Conservation (phyloP, 495 filamentous ascomycete species). For the Penicillium bialowiezense region DNA sequence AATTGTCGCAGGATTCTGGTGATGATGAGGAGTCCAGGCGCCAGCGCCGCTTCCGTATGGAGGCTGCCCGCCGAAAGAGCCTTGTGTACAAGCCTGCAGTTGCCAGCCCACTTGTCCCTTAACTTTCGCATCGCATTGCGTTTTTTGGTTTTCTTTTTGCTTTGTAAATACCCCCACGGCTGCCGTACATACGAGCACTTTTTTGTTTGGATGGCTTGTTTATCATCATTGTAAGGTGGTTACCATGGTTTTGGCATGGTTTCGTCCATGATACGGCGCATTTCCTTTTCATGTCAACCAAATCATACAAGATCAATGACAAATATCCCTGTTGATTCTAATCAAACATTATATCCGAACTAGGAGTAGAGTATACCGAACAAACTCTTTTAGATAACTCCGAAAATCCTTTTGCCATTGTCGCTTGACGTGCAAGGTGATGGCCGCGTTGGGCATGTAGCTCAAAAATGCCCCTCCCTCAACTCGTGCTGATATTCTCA, state of each 20-base stretch:
- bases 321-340: too few relatives aligned
- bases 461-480: too few relatives aligned
- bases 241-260: not conserved
- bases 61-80: slow-evolving; percentile 77
- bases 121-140: slow-evolving; percentile 6
- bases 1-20: slow-evolving; percentile 13
- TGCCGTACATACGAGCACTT: slow-evolving; percentile 23
- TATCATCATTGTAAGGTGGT: not conserved
- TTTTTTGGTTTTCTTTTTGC: not conserved
- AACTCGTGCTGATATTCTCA: not conserved
- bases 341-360: too few relatives aligned
- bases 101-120: slow-evolving; percentile 61
- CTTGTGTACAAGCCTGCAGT: slow-evolving; percentile 77
- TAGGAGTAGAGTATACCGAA: too few relatives aligned
- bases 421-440: too few relatives aligned
- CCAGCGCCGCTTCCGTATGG: slow-evolving; percentile 61
- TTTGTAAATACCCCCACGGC: slow-evolving; percentile 8
- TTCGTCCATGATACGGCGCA: not conserved
- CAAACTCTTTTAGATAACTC: too few relatives aligned
- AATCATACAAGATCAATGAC: too few relatives aligned
- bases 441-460: too few relatives aligned
- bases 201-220: slow-evolving; percentile 5
- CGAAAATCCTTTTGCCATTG: too few relatives aligned
- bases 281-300: not conserved
- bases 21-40: slow-evolving; percentile 35